Conservation (phyloP, 345 rosid genomes). For the Mallotus nudiflorus region DNA sequence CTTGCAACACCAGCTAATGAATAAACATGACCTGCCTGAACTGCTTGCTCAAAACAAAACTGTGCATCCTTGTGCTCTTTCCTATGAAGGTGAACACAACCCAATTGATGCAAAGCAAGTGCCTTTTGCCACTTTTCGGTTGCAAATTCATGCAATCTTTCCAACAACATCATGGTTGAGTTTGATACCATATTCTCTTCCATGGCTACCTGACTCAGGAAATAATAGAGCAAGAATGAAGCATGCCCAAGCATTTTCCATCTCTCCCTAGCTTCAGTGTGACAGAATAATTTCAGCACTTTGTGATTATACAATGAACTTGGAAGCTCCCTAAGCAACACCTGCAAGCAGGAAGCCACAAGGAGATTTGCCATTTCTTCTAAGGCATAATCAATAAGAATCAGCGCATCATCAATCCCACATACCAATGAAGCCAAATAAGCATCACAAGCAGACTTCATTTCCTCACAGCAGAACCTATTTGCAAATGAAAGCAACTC, state of each 20-base stretch:
- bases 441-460: slow-evolving; percentile 75
- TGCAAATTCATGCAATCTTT: slow-evolving; percentile 67
- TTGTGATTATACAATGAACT: slow-evolving; percentile 43
- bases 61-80: slow-evolving; percentile 58
- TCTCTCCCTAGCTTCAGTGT: slow-evolving; percentile 58
- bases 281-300: slow-evolving; percentile 60
- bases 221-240: slow-evolving; percentile 75
- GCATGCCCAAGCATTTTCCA: slow-evolving; percentile 56
- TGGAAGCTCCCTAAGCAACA: slow-evolving; percentile 75
- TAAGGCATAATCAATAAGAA: slow-evolving; percentile 68
- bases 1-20: slow-evolving; percentile 82
- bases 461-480: slow-evolving; percentile 83
- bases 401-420: slow-evolving; percentile 56
- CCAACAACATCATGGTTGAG: slow-evolving; percentile 51
- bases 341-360: slow-evolving; percentile 85
- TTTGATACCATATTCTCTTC: slow-evolving; percentile 51
- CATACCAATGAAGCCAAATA: slow-evolving; percentile 64
- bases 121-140: slow-evolving; percentile 70
- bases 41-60: slow-evolving; percentile 64
- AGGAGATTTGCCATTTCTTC: slow-evolving; percentile 71
- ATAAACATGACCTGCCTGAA: slow-evolving; percentile 75
- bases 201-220: slow-evolving; percentile 80
- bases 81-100: slow-evolving; percentile 69
- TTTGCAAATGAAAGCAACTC: slow-evolving; percentile 77
- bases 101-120: slow-evolving; percentile 75